Evolutionary conservation across 2,329 filamentous ascomycete genomes (phyloP).

Genomic region (Microcyclosporella mali): DNA sequence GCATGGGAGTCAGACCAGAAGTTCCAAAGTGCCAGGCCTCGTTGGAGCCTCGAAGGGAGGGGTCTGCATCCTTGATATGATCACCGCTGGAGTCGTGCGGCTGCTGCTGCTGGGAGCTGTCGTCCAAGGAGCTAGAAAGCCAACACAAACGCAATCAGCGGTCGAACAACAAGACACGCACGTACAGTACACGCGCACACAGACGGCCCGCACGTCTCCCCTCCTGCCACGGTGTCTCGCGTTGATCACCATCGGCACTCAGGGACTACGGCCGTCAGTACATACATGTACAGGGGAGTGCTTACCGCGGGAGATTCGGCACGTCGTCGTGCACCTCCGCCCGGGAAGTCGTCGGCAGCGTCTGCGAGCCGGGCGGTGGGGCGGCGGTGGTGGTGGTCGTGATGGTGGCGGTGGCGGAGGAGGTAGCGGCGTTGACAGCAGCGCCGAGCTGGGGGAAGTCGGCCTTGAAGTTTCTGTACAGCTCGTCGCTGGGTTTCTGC

Average conservation of each 20-base stretch:
- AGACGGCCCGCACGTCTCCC: slow-evolving; percentile 9
- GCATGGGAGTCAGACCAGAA: slow-evolving; percentile 67
- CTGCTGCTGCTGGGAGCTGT: slow-evolving; percentile 9
- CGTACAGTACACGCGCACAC: background rate
- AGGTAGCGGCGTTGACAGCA: slow-evolving; percentile 19
- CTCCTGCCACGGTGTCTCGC: slow-evolving; percentile 15
- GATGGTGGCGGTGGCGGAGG: slow-evolving; percentile 31
- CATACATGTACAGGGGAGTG: slow-evolving; percentile 25
- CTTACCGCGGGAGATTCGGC: slow-evolving; percentile 41
- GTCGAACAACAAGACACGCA: background rate
- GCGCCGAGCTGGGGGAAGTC: slow-evolving; percentile 67
- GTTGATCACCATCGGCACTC: slow-evolving; percentile 13
- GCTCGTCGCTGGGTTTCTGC: slow-evolving; percentile 78
- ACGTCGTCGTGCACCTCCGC: slow-evolving; percentile 43
- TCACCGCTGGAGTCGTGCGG: slow-evolving; percentile 15
- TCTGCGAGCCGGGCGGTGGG: slow-evolving; percentile 41
- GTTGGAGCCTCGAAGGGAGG: slow-evolving; percentile 70
- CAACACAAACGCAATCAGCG: slow-evolving; percentile 4
- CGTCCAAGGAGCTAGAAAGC: slow-evolving; percentile 18
- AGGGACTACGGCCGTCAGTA: slow-evolving; percentile 2
- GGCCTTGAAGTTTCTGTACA: slow-evolving; percentile 77
- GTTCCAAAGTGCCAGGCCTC: slow-evolving; percentile 63
- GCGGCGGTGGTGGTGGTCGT: slow-evolving; percentile 30
- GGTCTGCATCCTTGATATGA: slow-evolving; percentile 66
- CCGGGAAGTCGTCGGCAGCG: slow-evolving; percentile 35